Evolutionary conservation across 495 filamentous ascomycete genomes (phyloP), one percentile per base, ranked within the genome.

Genomic region (Lasiosphaeria miniovina): DNA sequence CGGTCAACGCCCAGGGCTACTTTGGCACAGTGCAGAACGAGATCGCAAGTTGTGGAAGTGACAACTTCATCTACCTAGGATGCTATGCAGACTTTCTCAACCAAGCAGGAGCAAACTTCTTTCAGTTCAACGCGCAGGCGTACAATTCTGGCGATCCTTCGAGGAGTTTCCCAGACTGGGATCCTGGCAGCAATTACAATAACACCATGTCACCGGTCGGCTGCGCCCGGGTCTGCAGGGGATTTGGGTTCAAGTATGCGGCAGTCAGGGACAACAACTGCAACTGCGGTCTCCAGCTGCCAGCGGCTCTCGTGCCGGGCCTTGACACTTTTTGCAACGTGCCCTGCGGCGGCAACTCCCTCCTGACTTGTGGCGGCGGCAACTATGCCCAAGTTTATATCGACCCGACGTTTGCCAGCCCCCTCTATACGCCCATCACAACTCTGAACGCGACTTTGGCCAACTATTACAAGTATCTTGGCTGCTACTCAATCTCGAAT

Each of bases 231-330:
- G 58, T 52, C 24, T 72, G 71, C 58, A 58, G 69, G 40, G 64
- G 55, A 6, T 61, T 58, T 33, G 71, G 71, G 34, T 72, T 60
- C 59, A 68, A 67, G 49, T 72, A 57, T 34, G 12, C 69, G 12
- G 54, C 62, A 31, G 31, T 70, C 35, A 51, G 48, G 12, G 43
- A 63, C 46, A 65, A 65, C 49, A n/a, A 34, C 10, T 69, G 65
- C 57, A 48, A 41, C 45, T 72, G 67, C 57, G 65, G 63, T 14
- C 63, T 60, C 6, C 61, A 61, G 61, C 49, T 67, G 12, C 64
- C 66, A 7, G 12, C 14, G 4, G 53, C 31, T 0, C 54, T 60
- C 11, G 2, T n/a, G 24, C 11, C 49, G n/a, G 15, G 6, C 0
- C 17, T n/a, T 5, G 9, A 45, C 17, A 46, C 51, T 14, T 34